A percentile compares a stretch with the other conserved stretches of the same genome.
Conservation (phyloP, 768 basidiomycete species). For the Naganishia vaughanmartiniae region DNA sequence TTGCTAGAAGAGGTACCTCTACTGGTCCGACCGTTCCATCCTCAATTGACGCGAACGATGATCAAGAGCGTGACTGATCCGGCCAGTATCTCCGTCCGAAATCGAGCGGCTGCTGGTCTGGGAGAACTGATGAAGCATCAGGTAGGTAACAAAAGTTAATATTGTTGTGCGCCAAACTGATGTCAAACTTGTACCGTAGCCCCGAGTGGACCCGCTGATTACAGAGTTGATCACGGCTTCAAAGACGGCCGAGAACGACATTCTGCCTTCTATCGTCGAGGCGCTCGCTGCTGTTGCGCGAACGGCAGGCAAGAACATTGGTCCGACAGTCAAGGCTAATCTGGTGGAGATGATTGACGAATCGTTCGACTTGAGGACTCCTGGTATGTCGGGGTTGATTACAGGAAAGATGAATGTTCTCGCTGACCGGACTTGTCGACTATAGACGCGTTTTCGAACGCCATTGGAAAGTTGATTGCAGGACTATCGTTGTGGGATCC, state of each 20-base stretch:
- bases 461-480: slow-evolving; percentile 25
- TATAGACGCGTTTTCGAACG: slow-evolving; percentile 18
- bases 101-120: slow-evolving; percentile 75
- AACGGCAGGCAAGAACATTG: slow-evolving; percentile 70
- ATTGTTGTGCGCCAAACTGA: too few relatives aligned
- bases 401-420: not conserved
- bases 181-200: slow-evolving; percentile 56
- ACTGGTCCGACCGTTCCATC: slow-evolving; percentile 97
- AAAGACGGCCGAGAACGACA: slow-evolving; percentile 61
- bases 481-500: slow-evolving; percentile 18
- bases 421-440: not conserved
- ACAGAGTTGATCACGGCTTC: slow-evolving; percentile 66
- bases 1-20: slow-evolving; percentile 82
- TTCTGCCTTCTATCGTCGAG: slow-evolving; percentile 70
- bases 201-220: slow-evolving; percentile 88
- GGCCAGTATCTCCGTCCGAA: slow-evolving; percentile 72
- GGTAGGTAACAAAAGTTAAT: slow-evolving; percentile 36
- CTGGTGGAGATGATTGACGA: slow-evolving; percentile 27
- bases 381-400: not conserved
- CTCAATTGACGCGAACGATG: slow-evolving; percentile 92
- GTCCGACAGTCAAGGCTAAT: slow-evolving; percentile 44
- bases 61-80: slow-evolving; percentile 86
- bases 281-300: slow-evolving; percentile 73
- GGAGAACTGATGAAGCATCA: slow-evolving; percentile 81
- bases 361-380: slow-evolving; percentile 10